Evolutionary conservation across 306 rosid genomes (phyloP), one percentile per base, ranked within the genome.

Genomic region (Adenanthera pavonina): DNA sequence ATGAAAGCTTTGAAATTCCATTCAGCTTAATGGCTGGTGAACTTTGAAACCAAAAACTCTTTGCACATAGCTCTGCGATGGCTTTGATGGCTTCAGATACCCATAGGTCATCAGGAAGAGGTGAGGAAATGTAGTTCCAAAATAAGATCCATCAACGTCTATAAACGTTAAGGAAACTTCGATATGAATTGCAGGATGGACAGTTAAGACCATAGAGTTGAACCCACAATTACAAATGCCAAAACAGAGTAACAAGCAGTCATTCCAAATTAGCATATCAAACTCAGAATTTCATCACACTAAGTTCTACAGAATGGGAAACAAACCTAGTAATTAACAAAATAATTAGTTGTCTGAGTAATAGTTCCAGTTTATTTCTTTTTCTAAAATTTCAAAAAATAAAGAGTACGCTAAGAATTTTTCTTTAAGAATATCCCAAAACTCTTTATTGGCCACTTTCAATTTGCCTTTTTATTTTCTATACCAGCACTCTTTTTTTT

Each of bases 141-240:
- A 91, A 89, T 91, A 89, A 1, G 93, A 92, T 80, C 95, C 95
- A 80, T 91, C 95, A 78, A 91, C 86, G 74, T 89, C 95, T 91
- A 76, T 36, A 70, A 62, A 30, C 51, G 12, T 89, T 64, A 86
- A 89, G 86, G 89, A 76, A 78, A 64, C 48, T 51, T 44, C 2
- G 25, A 67, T n/a, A 75, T 47, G 72, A 69, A 82, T 41, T 41
- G 77, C 53, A 41, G 52, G 67, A 67, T 46, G 72, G 38, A 44
- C 54, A 79, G 79, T 69, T 48, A 67, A 48, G 13, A 25, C 52
- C 72, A 64, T 61, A 52, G 30, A 70, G 64, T 72, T 35, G 75
- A 73, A 44, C 44, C 48, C 66, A 68, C 17, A 13, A 61, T 4
- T 33, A 33, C 68, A 61, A 33, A 33, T 30, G 68, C 14, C 72